phyloP scores from a whole-genome alignment of 2,329 filamentous ascomycete species.

The Arthrobotrys iridis region DNA sequence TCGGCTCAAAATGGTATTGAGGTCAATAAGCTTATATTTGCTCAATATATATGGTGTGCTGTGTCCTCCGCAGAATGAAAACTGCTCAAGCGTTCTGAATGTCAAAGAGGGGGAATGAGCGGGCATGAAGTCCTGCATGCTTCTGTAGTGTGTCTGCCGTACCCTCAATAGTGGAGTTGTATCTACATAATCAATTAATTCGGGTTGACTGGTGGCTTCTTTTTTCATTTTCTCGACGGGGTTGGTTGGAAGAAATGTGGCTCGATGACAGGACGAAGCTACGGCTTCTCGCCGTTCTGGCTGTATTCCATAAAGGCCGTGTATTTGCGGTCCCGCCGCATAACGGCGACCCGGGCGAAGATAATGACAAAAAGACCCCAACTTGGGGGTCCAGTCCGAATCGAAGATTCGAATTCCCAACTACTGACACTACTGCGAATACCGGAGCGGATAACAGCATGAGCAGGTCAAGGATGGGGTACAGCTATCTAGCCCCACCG shows the following conservation, averaged over 20 bases:
- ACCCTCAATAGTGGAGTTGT: not conserved
- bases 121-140: not conserved
- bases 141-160: not conserved
- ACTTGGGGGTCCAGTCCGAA: not conserved
- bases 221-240: too few species aligned
- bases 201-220: too few species aligned
- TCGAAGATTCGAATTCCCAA: not conserved
- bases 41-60: too few species aligned
- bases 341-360: not conserved
- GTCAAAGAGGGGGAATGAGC: not conserved
- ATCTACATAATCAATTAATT: too few species aligned
- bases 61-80: not conserved
- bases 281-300: not conserved
- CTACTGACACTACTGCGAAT: not conserved
- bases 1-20: not conserved
- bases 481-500: not conserved
- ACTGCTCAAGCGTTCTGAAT: slow-evolving; percentile 3
- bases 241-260: not conserved
- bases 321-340: not conserved
- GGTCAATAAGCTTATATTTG: slow-evolving; percentile 3
- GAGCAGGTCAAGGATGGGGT: not conserved
- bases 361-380: not conserved
- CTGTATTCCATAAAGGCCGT: not conserved
- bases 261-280: not conserved
- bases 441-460: too few species aligned